Conservation (phyloP, 768 basidiomycete genomes). For the Naganishia randhawae region DNA sequence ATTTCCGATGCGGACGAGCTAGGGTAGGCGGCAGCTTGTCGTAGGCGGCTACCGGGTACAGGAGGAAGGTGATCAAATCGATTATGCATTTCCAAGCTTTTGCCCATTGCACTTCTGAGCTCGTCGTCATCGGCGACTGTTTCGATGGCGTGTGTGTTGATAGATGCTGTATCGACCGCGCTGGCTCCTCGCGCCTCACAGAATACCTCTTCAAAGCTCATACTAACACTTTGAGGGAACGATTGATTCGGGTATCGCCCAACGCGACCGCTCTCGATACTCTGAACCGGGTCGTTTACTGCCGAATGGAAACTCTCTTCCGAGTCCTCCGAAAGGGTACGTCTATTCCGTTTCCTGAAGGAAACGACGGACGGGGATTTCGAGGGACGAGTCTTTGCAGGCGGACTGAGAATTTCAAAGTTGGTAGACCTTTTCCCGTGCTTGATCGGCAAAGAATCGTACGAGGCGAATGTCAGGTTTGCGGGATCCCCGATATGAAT, state of each 20-base stretch:
- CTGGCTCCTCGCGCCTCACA: neutral
- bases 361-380: constrained; percentile 10
- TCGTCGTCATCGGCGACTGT: constrained; percentile 23
- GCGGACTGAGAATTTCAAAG: constrained; percentile 22
- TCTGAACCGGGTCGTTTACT: constrained; percentile 7
- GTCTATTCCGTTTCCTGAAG: neutral
- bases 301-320: constrained; percentile 28
- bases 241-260: constrained; percentile 12
- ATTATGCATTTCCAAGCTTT: neutral
- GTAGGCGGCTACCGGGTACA: too few species aligned
- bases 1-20: constrained; percentile 14
- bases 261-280: neutral
- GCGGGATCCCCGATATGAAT: constrained; percentile 8
- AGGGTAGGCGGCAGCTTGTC: neutral
- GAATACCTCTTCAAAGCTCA: constrained; percentile 7
- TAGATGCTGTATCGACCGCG: neutral
- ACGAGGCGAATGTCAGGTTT: constrained; percentile 18
- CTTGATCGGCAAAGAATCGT: constrained; percentile 20
- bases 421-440: constrained; percentile 24
- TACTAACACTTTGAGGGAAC: constrained; percentile 28
- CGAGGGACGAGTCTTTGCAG: neutral
- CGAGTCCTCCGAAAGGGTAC: constrained; percentile 21
- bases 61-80: neutral
- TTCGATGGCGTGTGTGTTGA: constrained; percentile 12
- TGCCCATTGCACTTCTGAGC: neutral